A percentile compares a stretch with the other conserved stretches of the same genome.
phyloP scores from a whole-genome alignment of 2,329 filamentous ascomycete genomes.

The Aspergillus sp. region DNA sequence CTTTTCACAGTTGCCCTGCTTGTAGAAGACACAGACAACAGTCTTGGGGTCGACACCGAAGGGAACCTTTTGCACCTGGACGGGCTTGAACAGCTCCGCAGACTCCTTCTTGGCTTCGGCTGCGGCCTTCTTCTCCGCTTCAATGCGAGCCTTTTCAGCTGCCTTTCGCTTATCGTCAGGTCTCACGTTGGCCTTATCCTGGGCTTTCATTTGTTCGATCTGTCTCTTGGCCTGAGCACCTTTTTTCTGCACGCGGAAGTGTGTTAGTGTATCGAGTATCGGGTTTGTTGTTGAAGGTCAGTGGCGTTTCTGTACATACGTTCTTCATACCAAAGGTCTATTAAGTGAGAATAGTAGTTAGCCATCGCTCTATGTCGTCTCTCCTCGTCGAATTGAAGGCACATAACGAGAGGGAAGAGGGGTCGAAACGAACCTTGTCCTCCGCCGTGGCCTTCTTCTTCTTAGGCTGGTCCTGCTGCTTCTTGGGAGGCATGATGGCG shows the following conservation, averaged over 20 bases:
- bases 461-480: constrained; percentile 39
- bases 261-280: background rate
- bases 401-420: constrained; percentile 3
- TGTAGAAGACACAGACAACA: constrained; percentile 91
- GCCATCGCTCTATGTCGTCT: constrained; percentile 2
- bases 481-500: constrained; percentile 44
- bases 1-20: constrained; percentile 96
- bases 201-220: constrained; percentile 74
- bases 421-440: constrained; percentile 56
- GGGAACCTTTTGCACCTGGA: constrained; percentile 94
- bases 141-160: constrained; percentile 57
- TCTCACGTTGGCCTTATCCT: constrained; percentile 66
- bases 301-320: constrained; percentile 32
- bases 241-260: constrained; percentile 61
- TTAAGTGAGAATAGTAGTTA: constrained; percentile 10
- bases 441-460: constrained; percentile 56
- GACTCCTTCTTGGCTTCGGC: constrained; percentile 77
- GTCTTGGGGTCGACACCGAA: constrained; percentile 99
- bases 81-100: constrained; percentile 78
- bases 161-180: constrained; percentile 80
- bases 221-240: constrained; percentile 82
- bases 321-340: constrained; percentile 99
- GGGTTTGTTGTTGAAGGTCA: background rate
- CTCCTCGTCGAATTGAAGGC: background rate
- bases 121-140: constrained; percentile 84